phyloP scores from a whole-genome alignment of 148 eudicot species.

The Hydrangea macrophylla region DNA sequence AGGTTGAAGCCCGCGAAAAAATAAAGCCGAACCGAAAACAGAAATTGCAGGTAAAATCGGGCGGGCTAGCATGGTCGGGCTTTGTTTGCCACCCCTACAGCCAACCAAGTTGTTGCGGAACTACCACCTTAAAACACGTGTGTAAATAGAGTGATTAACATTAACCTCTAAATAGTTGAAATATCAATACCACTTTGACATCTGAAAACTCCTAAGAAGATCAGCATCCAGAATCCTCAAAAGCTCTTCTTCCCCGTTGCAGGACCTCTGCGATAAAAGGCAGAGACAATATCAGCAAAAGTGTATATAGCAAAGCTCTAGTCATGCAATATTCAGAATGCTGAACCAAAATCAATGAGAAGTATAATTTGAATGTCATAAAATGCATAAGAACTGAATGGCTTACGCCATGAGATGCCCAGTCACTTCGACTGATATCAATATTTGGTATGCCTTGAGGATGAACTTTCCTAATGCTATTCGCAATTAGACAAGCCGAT shows the following conservation, averaged over 20 bases:
- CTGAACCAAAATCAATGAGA: not conserved
- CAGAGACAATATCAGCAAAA: not conserved
- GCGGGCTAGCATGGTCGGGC: too few species aligned
- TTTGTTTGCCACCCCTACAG: too few species aligned
- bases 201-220: constrained; percentile 1
- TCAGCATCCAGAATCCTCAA: constrained; percentile 10
- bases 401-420: not conserved
- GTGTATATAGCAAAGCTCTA: not conserved
- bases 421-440: not conserved
- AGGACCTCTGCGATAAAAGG: constrained; percentile 1
- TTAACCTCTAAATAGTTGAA: constrained; percentile 6
- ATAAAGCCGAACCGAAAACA: too few species aligned
- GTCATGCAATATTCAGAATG: constrained; percentile 1
- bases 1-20: too few species aligned
- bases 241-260: not conserved
- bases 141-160: constrained; percentile 6
- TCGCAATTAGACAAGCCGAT: not conserved
- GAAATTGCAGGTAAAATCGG: too few species aligned
- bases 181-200: constrained; percentile 14
- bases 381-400: not conserved
- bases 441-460: not conserved
- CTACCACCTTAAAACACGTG: constrained; percentile 22
- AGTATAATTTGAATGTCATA: not conserved
- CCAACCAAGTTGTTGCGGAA: constrained; percentile 17
- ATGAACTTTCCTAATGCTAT: not conserved